Percentiles rank a stretch among this genome's conserved stretches.
phyloP scores from a whole-genome alignment of 805 yeast species.

The Wickerhamomyces rabaulensis region DNA sequence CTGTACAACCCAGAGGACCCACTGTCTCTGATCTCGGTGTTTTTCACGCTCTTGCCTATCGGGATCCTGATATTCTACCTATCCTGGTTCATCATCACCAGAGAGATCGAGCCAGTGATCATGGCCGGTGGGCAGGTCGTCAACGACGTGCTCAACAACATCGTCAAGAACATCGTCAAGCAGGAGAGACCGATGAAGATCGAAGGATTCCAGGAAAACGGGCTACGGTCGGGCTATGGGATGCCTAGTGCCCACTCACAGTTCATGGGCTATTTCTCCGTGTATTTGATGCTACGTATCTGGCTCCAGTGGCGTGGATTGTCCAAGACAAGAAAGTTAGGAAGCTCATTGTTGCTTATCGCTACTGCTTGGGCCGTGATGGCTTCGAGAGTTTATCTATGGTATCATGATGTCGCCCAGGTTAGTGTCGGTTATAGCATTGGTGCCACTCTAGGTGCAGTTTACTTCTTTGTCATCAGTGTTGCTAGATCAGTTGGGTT shows the following conservation, averaged over 20 bases:
- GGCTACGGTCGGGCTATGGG: slow-evolving; percentile 66
- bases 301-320: slow-evolving; percentile 38
- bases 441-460: slow-evolving; percentile 56
- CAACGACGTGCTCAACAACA: slow-evolving; percentile 67
- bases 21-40: slow-evolving; percentile 57
- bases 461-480: slow-evolving; percentile 49
- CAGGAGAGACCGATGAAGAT: slow-evolving; percentile 67
- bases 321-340: slow-evolving; percentile 20
- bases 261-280: slow-evolving; percentile 83
- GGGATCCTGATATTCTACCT: slow-evolving; percentile 71
- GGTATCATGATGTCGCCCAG: slow-evolving; percentile 72
- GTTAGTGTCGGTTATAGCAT: slow-evolving; percentile 65
- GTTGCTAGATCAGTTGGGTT: slow-evolving; percentile 63
- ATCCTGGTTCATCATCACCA: slow-evolving; percentile 74
- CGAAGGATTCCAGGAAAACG: slow-evolving; percentile 30
- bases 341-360: slow-evolving; percentile 27
- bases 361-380: slow-evolving; percentile 40
- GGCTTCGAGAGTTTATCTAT: slow-evolving; percentile 68
- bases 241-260: slow-evolving; percentile 98
- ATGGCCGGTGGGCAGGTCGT: slow-evolving; percentile 81
- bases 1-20: slow-evolving; percentile 65
- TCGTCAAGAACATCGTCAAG: slow-evolving; percentile 56
- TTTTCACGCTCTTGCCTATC: slow-evolving; percentile 77
- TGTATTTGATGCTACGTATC: slow-evolving; percentile 44
- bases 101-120: slow-evolving; percentile 83